Percentiles rank a stretch among this genome's conserved stretches.
phyloP scores from a whole-genome alignment of 805 yeast genomes.

The Candida ipomoeae region DNA sequence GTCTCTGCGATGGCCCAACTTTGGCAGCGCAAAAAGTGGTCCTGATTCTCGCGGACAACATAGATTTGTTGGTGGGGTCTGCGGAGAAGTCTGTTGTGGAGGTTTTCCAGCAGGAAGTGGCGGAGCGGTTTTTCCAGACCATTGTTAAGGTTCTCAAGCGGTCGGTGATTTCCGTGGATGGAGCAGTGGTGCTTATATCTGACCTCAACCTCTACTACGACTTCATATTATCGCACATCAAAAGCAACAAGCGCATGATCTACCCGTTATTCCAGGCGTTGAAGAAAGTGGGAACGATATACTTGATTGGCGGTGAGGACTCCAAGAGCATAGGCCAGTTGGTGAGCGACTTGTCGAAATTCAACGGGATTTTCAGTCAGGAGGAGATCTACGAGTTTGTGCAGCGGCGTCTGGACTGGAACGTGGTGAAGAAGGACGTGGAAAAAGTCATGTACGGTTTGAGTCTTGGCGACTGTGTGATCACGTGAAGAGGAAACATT shows the following conservation, averaged over 20 bases:
- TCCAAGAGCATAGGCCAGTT: conserved; percentile 81
- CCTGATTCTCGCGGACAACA: conserved; percentile 62
- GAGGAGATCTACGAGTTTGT: conserved; percentile 95
- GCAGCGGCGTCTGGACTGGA: conserved; percentile 86
- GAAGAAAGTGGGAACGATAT: conserved; percentile 81
- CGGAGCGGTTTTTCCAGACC: conserved; percentile 74
- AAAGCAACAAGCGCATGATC: conserved; percentile 60
- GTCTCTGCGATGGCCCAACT: conserved; percentile 38
- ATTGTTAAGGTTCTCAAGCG: conserved; percentile 76
- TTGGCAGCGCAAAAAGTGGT: conserved; percentile 64
- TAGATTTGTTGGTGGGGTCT: conserved; percentile 68
- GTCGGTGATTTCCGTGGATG: conserved; percentile 65
- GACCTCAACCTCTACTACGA: conserved; percentile 78
- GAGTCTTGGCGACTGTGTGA: conserved; percentile 69
- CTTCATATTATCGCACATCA: conserved; percentile 50
- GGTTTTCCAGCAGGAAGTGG: conserved; percentile 91
- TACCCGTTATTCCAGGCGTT: conserved; percentile 74
- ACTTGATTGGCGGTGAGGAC: conserved; percentile 63
- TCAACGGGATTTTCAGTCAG: conserved; percentile 83
- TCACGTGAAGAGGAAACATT: conserved; percentile 34
- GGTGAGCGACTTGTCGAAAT: conserved; percentile 77
- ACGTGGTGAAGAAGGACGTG: conserved; percentile 65
- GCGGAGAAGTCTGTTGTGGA: conserved; percentile 87
- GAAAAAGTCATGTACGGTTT: conserved; percentile 95
- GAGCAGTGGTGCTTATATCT: conserved; percentile 77